Percentiles rank a stretch among this genome's conserved stretches.
phyloP scores from a whole-genome alignment of 305 asterid species.

The Fraxinus sp. region DNA sequence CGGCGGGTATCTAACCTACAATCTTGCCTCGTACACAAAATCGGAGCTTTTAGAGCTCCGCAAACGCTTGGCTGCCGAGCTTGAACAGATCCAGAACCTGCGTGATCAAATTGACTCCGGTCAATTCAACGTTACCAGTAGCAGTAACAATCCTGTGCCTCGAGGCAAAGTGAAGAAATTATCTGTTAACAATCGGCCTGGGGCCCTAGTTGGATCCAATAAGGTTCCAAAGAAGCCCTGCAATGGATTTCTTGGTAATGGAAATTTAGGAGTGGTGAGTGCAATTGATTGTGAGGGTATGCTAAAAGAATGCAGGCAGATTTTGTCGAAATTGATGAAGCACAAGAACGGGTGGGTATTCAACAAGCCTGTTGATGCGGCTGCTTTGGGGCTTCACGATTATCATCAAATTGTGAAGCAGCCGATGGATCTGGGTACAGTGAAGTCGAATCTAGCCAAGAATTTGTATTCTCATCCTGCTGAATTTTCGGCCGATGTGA shows the following conservation, averaged over 20 bases:
- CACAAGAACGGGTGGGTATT: conserved; percentile 61
- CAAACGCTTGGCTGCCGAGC: conserved; percentile 55
- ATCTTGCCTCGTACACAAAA: conserved; percentile 50
- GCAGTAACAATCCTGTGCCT: conserved; percentile 47
- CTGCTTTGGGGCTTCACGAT: conserved; percentile 68
- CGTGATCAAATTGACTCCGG: conserved; percentile 67
- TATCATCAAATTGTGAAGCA: conserved; percentile 77
- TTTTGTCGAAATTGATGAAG: conserved; percentile 67
- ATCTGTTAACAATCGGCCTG: conserved; percentile 47
- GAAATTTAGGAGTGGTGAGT: conserved; percentile 24
- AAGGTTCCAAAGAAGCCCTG: conserved; percentile 36
- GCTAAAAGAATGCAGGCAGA: conserved; percentile 71
- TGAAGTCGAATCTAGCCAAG: conserved; percentile 60
- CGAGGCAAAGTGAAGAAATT: conserved; percentile 53
- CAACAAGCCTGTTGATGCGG: conserved; percentile 74
- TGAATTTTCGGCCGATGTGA: conserved; percentile 77
- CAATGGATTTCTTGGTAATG: conserved; percentile 38
- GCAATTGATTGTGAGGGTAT: conserved; percentile 38
- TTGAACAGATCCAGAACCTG: conserved; percentile 64
- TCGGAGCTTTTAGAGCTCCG: conserved; percentile 59
- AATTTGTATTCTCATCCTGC: conserved; percentile 49
- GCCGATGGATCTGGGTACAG: conserved; percentile 98
- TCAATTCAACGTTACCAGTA: conserved; percentile 38
- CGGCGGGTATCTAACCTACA: conserved; percentile 53
- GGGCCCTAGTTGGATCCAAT: conserved; percentile 41